phyloP scores from a whole-genome alignment of 768 basidiomycete species.

The Russula lepida region DNA sequence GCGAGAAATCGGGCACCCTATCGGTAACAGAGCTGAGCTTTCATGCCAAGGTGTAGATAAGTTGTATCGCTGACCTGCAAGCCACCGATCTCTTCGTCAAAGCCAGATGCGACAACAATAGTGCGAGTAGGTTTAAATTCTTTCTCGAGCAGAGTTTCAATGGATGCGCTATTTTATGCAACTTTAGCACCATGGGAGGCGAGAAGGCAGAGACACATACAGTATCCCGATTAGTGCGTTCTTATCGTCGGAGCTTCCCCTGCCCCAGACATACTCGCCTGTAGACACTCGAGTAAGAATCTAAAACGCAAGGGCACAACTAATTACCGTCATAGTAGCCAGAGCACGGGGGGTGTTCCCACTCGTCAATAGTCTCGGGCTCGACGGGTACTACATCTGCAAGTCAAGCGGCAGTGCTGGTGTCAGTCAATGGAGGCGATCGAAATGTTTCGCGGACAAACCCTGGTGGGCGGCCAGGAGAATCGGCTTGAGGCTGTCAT shows the following conservation, averaged over 20 bases:
- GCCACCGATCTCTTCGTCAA: slow-evolving; percentile 36
- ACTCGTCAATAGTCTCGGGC: slow-evolving; percentile 43
- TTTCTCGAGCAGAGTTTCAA: slow-evolving; percentile 34
- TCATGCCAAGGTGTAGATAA: neutral
- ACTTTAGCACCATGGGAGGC: neutral
- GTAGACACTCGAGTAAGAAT: neutral
- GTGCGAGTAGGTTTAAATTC: slow-evolving; percentile 32
- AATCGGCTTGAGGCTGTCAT: slow-evolving; percentile 43
- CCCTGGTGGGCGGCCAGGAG: slow-evolving; percentile 49
- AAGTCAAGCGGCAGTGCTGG: neutral
- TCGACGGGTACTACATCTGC: slow-evolving; percentile 65
- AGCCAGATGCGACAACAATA: slow-evolving; percentile 29
- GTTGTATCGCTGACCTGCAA: slow-evolving; percentile 13
- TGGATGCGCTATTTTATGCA: slow-evolving; percentile 24
- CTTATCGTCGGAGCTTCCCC: slow-evolving; percentile 32
- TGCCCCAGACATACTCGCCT: slow-evolving; percentile 29
- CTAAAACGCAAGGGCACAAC: neutral
- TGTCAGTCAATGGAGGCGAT: slow-evolving; percentile 6
- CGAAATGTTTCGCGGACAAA: slow-evolving; percentile 21
- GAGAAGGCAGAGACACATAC: slow-evolving; percentile 17
- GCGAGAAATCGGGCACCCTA: slow-evolving; percentile 51
- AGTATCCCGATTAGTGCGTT: slow-evolving; percentile 29
- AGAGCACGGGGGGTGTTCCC: slow-evolving; percentile 57
- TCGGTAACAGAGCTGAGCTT: neutral
- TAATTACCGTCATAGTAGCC: slow-evolving; percentile 49